Evolutionary conservation across 1,284 basidiomycete genomes (phyloP), one percentile per base, ranked within the genome.

Genomic region (Trametes polyzona): DNA sequence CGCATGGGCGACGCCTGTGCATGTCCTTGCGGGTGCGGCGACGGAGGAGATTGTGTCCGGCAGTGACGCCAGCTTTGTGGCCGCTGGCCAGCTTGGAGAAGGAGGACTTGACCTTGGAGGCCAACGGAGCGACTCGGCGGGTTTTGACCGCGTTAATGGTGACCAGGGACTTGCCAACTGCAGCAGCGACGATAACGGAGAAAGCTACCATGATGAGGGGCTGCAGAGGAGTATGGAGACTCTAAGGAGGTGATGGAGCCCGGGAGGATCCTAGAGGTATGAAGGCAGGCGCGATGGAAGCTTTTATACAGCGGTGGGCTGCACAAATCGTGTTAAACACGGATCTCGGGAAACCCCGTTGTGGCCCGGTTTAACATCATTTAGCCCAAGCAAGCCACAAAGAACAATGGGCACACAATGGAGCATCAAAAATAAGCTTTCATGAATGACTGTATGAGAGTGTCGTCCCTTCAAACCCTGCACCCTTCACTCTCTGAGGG

Each of bases 21-120:
- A n/a, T 3, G 26, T 47, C 44, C 29, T 27, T 47, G 6, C 36
- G 43, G 14, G 24, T 16, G 33, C 29, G 51, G 23, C 41, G 50
- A 12, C 50, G 50, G 7, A 54, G 44, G n/a, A 19, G 44, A 23
- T 35, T 40, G 23, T 27, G 3, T 29, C 16, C 17, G 21, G 29
- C 12, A 2, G 44, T 3, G n/a, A 42, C 21, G 2, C 33, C 30
- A 7, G 29, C 29, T 37, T 54, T 54, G 40, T 26, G 30, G 32
- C 30, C 23, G 41, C 40, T 51, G 12, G 43, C 29, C 12, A 54
- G 30, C 30, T 47, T 47, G 23, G 52, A 41, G 37, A 54, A 17
- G 6, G 52, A 47, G 17, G 51, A 52, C 33, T 52, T 52, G 42
- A 52, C 51, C 27, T 52, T 52, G 11, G 50, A 33, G 41, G 51